phyloP scores from a whole-genome alignment of 2,329 filamentous ascomycete genomes.

The Harringtonia aguacate region DNA sequence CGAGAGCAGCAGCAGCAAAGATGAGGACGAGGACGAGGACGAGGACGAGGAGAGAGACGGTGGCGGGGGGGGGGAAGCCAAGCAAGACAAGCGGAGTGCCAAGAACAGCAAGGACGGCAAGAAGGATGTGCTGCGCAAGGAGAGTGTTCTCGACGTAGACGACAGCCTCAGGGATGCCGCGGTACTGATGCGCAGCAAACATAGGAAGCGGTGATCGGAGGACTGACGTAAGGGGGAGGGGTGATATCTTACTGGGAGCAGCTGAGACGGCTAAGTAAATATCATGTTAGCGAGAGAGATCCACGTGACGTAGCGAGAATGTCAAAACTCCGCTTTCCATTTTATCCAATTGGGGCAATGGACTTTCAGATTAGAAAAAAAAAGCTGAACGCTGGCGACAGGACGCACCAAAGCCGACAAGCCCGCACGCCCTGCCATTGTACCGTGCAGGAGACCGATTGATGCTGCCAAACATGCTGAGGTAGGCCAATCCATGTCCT shows the following conservation, averaged over 20 bases:
- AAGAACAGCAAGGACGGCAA: slow-evolving; percentile 1
- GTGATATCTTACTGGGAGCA: too few relatives aligned
- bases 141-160: slow-evolving; percentile 19
- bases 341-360: too few relatives aligned
- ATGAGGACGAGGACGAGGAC: slow-evolving; percentile 8
- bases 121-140: slow-evolving; percentile 1
- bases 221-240: too few relatives aligned
- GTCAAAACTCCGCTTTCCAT: too few relatives aligned
- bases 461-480: slow-evolving; percentile 3
- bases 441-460: background rate
- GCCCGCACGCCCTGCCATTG: background rate
- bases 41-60: slow-evolving; percentile 7
- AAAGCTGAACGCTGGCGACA: background rate
- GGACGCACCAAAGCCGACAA: background rate
- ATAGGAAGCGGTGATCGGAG: background rate
- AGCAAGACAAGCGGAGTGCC: too few relatives aligned
- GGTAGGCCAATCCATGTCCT: slow-evolving; percentile 2
- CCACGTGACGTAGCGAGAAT: too few relatives aligned
- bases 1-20: slow-evolving; percentile 16
- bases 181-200: background rate
- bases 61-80: background rate
- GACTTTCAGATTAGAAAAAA: background rate
- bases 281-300: too few relatives aligned
- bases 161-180: slow-evolving; percentile 21
- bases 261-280: too few relatives aligned